Evolutionary conservation across 1,284 basidiomycete genomes (phyloP).

Genomic region (Trichosporon sp.): DNA sequence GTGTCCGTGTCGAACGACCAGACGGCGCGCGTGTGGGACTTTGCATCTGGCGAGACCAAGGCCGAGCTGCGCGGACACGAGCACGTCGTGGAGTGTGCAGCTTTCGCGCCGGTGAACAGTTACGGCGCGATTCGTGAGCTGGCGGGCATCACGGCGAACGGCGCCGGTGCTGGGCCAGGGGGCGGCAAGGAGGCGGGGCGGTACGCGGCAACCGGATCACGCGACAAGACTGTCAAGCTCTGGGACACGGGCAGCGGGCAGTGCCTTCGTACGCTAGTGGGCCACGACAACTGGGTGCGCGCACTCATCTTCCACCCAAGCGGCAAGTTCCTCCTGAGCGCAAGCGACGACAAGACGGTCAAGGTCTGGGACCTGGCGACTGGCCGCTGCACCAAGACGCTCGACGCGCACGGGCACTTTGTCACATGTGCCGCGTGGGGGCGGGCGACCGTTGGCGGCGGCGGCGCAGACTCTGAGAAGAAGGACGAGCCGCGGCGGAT

Average conservation of each 20-base stretch:
- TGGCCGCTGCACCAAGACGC: constrained; percentile 69
- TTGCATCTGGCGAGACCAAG: constrained; percentile 69
- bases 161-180: constrained; percentile 23
- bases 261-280: constrained; percentile 63
- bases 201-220: constrained; percentile 73
- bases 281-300: constrained; percentile 81
- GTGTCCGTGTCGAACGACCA: constrained; percentile 82
- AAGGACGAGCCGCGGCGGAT: constrained; percentile 58
- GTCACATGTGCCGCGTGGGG: constrained; percentile 79
- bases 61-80: constrained; percentile 81
- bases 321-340: constrained; percentile 79
- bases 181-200: constrained; percentile 46
- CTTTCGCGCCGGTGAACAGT: constrained; percentile 71
- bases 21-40: constrained; percentile 79
- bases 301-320: constrained; percentile 77
- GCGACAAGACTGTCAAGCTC: constrained; percentile 81
- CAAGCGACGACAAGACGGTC: constrained; percentile 85
- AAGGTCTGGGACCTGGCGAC: constrained; percentile 81
- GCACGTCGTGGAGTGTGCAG: constrained; percentile 75
- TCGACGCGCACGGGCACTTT: constrained; percentile 83
- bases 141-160: constrained; percentile 60
- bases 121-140: constrained; percentile 74
- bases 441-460: constrained; percentile 54
- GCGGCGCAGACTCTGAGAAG: constrained; percentile 14
- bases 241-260: constrained; percentile 80